Evolutionary conservation across 352 stramenopile species (phyloP).

Genomic region (Globisporangium spinosum): DNA sequence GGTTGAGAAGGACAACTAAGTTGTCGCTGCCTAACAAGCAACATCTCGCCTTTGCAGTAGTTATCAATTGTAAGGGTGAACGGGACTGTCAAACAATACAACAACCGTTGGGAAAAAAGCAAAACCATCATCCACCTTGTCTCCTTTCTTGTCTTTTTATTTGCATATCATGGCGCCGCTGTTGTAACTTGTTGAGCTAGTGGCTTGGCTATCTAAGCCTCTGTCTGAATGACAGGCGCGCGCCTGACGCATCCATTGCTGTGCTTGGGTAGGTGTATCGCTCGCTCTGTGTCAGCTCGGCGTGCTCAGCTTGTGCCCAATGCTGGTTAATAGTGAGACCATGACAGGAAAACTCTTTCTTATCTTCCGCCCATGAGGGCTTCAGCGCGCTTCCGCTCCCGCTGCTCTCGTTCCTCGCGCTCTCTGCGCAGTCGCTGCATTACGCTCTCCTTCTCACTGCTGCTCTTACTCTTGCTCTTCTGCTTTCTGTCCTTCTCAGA

Average conservation of each 20-base stretch:
- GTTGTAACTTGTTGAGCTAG: no score
- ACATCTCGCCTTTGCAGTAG: conserved; percentile 8
- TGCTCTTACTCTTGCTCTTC: conserved; percentile 9
- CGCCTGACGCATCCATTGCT: no score
- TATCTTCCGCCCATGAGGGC: conserved; percentile 23
- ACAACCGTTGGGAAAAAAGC: conserved; percentile 25
- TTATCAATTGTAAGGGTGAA: conserved; percentile 16
- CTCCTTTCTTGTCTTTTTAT: conserved; percentile 14
- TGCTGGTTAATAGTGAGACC: no score
- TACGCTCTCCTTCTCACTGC: conserved; percentile 17
- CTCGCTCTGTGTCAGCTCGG: no score
- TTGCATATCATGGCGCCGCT: no score
- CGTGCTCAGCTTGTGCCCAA: no score
- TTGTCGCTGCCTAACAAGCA: conserved; percentile 7
- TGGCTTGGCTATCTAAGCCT: no score
- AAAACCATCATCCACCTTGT: conserved; percentile 18
- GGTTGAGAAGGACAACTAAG: conserved; percentile 90
- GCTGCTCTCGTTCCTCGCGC: conserved; percentile 32
- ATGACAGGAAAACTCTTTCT: no score
- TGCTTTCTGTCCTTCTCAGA: conserved; percentile 1
- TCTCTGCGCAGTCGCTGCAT: conserved; percentile 40
- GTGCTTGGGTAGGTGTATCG: no score
- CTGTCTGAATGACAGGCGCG: no score
- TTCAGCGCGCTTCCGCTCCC: conserved; percentile 29
- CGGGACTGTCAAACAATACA: conserved; percentile 46